Base-by-base conservation (phyloP, 768 basidiomycete genomes). In the Pisolithus marmoratus region DNA sequence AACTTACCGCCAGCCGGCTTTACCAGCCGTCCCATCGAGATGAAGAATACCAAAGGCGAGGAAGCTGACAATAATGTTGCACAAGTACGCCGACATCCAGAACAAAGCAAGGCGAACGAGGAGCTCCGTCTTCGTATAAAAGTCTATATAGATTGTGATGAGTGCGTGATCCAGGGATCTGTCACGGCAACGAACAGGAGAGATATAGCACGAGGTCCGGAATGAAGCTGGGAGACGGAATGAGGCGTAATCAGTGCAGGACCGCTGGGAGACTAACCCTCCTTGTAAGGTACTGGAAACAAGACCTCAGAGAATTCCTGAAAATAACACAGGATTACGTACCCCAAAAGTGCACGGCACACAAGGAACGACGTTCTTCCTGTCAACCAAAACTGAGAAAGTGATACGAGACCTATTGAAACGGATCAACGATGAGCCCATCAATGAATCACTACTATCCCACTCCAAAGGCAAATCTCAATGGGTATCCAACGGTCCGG, bases 401-500 rank as follows among this genome's bases (percentile, higher is more conserved):
- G 57, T 6, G 81, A 74, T 5, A 83, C 72, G 41, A 81, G 61
- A 17, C 69, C 65, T 66, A 40, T 19, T 1, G 17, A 2, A 24
- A 5, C 0, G 3, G 56, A 15, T 34, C 11, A 48, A 54, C n/a
- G 20, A 7, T 43, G 24, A 31, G 17, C 17, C 5, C 43, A 7
- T 6, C 14, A n/a, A 31, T 3, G 9, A 9, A 0, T 20, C 5
- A 1, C 12, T 11, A 23, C 15, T 2, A 5, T 8, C 3, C 22
- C 31, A 66, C 77, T 75, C 80, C 79, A 82, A 17, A 74, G 53
- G 48, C 75, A 77, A 68, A 82, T 79, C 60, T 82, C 80, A 1
- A 71, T 74, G 5, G 81, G 80, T 63, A 82, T 81, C 81, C 80
- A 84, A 23, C 78, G 74, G 62, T 85, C 83, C 3, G 82, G 82